Evolutionary conservation across 306 rosid species (phyloP), one percentile per base, ranked within the genome.

Genomic region (Gastrolobium villosum): DNA sequence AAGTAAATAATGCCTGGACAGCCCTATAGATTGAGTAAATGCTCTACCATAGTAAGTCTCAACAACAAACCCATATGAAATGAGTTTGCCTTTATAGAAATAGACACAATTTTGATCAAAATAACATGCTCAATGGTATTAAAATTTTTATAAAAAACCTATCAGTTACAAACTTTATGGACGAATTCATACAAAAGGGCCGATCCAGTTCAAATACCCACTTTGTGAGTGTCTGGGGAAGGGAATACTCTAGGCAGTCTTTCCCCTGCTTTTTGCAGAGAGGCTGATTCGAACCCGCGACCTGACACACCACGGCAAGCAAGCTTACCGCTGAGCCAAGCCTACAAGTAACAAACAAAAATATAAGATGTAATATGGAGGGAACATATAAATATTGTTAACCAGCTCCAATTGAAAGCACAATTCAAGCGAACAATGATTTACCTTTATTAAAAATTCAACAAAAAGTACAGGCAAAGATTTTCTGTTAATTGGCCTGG

Each of bases 381-480:
- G 11, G 54, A 64, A 61, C 66, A 52, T 36, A 56, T 48, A 52
- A 39, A 44, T 79, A 31, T 44, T 46, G 76, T 28, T 34, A 26
- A 72, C 36, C 50, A 50, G n/a, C 49, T 40, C 60, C 32, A 65
- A 53, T 15, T 53, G 52, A 68, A 76, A 62, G 43, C 73, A 62
- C 48, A 40, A 62, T 64, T 34, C 80, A 72, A 15, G 52, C 50
- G 26, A 56, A 64, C 35, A 66, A 70, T 49, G 1, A 50, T 56
- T 64, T 82, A 91, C 99, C 97, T 89, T 92, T 20, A 32, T 82
- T 60, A 88, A 81, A 82, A 95, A 92, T 49, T 94, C 88, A 76
- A 82, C 39, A 78, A 92, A 93, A 86, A 92, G 98, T 55, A 86
- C 93, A 65, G 93, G 75, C 89, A 93, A 74, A 55, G 99, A 77